Conservation (phyloP, 2,329 filamentous ascomycete species). For the Sporothrix humicola region DNA sequence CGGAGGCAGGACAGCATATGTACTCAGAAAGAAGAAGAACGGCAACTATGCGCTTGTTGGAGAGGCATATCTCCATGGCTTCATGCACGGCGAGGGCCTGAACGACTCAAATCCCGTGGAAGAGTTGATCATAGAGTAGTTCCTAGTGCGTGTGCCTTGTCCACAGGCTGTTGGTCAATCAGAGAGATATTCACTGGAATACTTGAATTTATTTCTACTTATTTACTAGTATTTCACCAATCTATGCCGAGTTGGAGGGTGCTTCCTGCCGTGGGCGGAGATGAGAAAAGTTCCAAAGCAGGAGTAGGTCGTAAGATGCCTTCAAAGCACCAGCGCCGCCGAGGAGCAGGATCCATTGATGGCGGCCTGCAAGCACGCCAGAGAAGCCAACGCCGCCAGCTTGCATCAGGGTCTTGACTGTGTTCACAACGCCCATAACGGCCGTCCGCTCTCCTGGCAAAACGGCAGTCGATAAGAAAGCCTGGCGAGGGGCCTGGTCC, state of each 20-base stretch:
- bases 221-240: too few species aligned
- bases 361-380: constrained; percentile 61
- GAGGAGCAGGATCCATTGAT: constrained; percentile 36
- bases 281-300: constrained; percentile 46
- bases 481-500: constrained; percentile 72
- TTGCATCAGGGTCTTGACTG: constrained; percentile 69
- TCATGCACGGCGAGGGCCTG: constrained; percentile 18
- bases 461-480: constrained; percentile 71
- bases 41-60: background rate
- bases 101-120: background rate
- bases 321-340: constrained; percentile 38
- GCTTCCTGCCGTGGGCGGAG: background rate
- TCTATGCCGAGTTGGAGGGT: background rate
- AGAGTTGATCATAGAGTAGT: constrained; percentile 7
- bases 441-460: constrained; percentile 70
- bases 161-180: too few species aligned
- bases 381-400: constrained; percentile 68
- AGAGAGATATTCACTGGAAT: too few species aligned
- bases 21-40: constrained; percentile 9
- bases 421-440: constrained; percentile 72
- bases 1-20: background rate
- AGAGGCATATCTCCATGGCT: constrained; percentile 13
- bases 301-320: constrained; percentile 37
- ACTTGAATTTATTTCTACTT: too few species aligned
- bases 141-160: too few species aligned